These are phyloP conservation scores for Protostelium mycophagum DNA, from an alignment of 78 protist species.

Conservation along the genomic window DNA sequence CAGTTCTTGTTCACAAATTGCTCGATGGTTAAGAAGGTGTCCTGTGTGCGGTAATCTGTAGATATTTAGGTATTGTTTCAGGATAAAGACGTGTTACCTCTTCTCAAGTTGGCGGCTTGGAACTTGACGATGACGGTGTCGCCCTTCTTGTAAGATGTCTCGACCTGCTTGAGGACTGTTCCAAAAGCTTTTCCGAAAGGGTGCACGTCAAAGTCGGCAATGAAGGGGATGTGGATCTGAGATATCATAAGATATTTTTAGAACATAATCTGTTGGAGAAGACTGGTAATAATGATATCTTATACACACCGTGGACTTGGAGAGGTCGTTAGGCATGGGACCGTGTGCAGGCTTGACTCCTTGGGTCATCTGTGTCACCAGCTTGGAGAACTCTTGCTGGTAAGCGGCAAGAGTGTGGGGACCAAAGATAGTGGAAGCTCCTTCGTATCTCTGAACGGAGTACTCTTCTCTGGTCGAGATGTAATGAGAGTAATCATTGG, in stretches of 20 bases:
- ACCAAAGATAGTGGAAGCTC: conserved; percentile 70
- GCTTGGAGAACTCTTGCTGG: conserved; percentile 49
- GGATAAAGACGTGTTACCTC: conserved; percentile 20
- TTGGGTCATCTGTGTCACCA: conserved; percentile 35
- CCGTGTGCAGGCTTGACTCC: conserved; percentile 23
- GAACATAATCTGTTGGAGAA: background rate
- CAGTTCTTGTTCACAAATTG: background rate
- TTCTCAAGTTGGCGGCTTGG: conserved; percentile 64
- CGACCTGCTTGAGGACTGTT: conserved; percentile 9
- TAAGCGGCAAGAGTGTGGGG: conserved; percentile 63
- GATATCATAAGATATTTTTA: too few relatives aligned
- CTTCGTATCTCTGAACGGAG: conserved; percentile 72
- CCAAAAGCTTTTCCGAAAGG: conserved; percentile 58
- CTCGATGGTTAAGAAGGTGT: conserved; percentile 48
- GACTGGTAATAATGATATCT: conserved; percentile 47
- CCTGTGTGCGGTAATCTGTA: background rate
- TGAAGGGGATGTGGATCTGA: conserved; percentile 1
- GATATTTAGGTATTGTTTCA: background rate
- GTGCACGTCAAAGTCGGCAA: conserved; percentile 19
- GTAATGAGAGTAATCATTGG: conserved; percentile 67
- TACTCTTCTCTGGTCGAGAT: conserved; percentile 71
- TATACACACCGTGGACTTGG: conserved; percentile 19
- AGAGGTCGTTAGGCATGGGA: conserved; percentile 42
- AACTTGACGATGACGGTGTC: conserved; percentile 33
- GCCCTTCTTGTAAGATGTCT: conserved; percentile 10